Evolutionary conservation across 345 rosid species (phyloP).

Genomic region (Balakata baccata): DNA sequence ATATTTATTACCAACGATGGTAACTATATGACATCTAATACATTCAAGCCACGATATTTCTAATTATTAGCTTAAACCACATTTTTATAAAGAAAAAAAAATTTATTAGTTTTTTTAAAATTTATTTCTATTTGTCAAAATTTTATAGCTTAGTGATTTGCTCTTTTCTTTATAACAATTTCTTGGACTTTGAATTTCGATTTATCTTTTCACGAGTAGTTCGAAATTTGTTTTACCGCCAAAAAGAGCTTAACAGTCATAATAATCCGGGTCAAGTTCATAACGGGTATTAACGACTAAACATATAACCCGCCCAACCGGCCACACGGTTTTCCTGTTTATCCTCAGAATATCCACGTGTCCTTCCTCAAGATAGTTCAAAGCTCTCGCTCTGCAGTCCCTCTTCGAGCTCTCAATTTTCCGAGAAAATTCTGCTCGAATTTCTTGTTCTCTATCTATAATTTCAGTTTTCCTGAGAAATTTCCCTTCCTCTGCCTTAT

Average conservation of each 20-base stretch:
- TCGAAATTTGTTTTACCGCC: neutral
- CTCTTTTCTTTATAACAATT: no score
- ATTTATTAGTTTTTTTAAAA: no score
- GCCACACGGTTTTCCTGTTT: slow-evolving; percentile 8
- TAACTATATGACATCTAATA: no score
- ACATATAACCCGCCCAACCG: slow-evolving; percentile 8
- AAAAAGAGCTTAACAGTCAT: neutral
- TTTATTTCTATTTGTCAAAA: no score
- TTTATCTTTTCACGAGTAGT: neutral
- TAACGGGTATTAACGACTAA: no score
- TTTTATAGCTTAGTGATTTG: no score
- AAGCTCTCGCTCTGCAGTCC: neutral
- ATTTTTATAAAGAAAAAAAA: no score
- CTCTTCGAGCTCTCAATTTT: neutral
- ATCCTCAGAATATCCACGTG: slow-evolving; percentile 62
- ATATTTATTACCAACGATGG: no score
- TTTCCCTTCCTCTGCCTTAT: neutral
- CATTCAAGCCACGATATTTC: no score
- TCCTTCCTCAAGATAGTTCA: slow-evolving; percentile 17
- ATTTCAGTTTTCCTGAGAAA: slow-evolving; percentile 12
- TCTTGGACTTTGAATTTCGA: no score
- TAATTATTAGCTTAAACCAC: no score
- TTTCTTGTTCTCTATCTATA: neutral
- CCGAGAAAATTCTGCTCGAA: slow-evolving; percentile 8
- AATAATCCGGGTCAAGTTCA: neutral